These are phyloP conservation scores for Neonectria neomacrospora DNA, from an alignment of 2,329 filamentous ascomycete species.

Conservation along the genomic window DNA sequence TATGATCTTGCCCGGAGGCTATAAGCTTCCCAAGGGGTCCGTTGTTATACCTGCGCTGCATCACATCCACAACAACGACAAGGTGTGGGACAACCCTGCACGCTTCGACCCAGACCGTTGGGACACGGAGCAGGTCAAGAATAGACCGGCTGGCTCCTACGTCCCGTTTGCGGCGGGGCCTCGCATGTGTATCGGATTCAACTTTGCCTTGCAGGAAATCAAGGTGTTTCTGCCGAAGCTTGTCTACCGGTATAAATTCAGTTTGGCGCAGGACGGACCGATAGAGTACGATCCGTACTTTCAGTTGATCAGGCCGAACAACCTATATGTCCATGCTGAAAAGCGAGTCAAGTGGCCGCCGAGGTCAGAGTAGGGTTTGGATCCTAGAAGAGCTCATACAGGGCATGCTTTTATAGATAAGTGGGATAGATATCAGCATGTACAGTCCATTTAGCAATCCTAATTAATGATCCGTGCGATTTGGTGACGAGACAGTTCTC, in stretches of 20 bases:
- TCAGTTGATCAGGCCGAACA: slow-evolving; percentile 66
- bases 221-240: slow-evolving; percentile 69
- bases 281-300: slow-evolving; percentile 70
- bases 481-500: no score
- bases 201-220: slow-evolving; percentile 70
- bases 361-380: slow-evolving; percentile 7
- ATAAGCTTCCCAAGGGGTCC: slow-evolving; percentile 62
- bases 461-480: no score
- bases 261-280: slow-evolving; percentile 58
- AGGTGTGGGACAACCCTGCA: slow-evolving; percentile 67
- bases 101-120: slow-evolving; percentile 70
- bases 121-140: slow-evolving; percentile 65
- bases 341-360: slow-evolving; percentile 61
- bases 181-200: slow-evolving; percentile 71
- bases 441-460: no score
- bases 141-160: slow-evolving; percentile 62
- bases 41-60: slow-evolving; percentile 66
- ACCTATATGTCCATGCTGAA: slow-evolving; percentile 63
- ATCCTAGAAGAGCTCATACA: no score
- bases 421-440: no score
- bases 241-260: slow-evolving; percentile 68
- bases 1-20: slow-evolving; percentile 68
- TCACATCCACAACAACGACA: slow-evolving; percentile 64
- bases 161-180: slow-evolving; percentile 68
- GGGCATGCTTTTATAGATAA: no score